These are phyloP conservation scores for Pseudomicrostroma phylloplanum DNA, from an alignment of 1,284 basidiomycete species.

Conservation along the genomic window DNA sequence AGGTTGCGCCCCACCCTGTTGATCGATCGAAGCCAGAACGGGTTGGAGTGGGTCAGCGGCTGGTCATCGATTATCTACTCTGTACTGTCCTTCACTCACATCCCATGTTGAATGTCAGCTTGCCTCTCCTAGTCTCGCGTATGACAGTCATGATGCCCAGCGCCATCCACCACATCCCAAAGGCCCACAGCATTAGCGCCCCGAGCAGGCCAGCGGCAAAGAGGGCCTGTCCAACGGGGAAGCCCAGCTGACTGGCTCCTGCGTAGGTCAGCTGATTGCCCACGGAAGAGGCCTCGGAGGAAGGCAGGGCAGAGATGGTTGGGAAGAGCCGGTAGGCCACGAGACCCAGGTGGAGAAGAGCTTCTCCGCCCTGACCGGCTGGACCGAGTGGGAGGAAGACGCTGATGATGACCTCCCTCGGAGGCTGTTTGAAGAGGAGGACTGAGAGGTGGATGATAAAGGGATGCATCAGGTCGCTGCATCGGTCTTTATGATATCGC, in stretches of 20 bases:
- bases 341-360: slow-evolving; percentile 32
- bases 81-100: slow-evolving; percentile 30
- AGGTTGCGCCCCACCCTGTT: slow-evolving; percentile 16
- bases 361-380: slow-evolving; percentile 38
- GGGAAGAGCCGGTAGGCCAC: slow-evolving; percentile 33
- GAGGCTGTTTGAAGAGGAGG: slow-evolving; percentile 35
- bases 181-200: slow-evolving; percentile 33
- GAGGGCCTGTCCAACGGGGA: slow-evolving; percentile 29
- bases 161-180: slow-evolving; percentile 36
- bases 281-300: slow-evolving; percentile 11
- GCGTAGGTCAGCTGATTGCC: background rate
- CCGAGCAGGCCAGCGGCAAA: slow-evolving; percentile 35
- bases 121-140: slow-evolving; percentile 23
- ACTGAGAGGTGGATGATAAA: slow-evolving; percentile 8
- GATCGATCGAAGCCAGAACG: background rate
- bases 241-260: slow-evolving; percentile 21
- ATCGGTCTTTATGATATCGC: background rate
- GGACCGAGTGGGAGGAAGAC: slow-evolving; percentile 35
- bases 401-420: slow-evolving; percentile 38
- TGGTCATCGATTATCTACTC: background rate
- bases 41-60: background rate
- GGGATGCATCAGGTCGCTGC: background rate
- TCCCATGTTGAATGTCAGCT: slow-evolving; percentile 38
- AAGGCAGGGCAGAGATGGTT: slow-evolving; percentile 14
- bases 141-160: slow-evolving; percentile 31